phyloP scores from a whole-genome alignment of 2,329 filamentous ascomycete genomes.

The Diaporthe velutina region DNA sequence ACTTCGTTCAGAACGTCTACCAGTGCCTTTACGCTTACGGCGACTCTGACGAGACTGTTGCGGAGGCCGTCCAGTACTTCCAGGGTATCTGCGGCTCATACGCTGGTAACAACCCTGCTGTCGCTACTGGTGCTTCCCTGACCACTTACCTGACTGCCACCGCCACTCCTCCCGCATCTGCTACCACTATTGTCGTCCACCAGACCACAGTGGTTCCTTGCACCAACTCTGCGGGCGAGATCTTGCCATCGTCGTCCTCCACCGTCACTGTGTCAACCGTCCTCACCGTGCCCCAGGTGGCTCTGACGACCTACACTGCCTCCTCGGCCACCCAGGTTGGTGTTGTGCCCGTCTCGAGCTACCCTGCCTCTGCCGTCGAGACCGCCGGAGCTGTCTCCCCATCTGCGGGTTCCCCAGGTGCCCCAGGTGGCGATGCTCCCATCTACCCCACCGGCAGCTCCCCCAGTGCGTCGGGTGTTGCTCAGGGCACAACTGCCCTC shows the following conservation, averaged over 20 bases:
- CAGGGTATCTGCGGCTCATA: slow-evolving; percentile 89
- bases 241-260: slow-evolving; percentile 52
- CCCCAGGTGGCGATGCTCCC: slow-evolving; percentile 43
- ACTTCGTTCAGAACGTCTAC: slow-evolving; percentile 85
- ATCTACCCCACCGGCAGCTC: slow-evolving; percentile 43
- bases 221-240: slow-evolving; percentile 59
- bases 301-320: slow-evolving; percentile 56
- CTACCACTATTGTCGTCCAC: slow-evolving; percentile 62
- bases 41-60: slow-evolving; percentile 73
- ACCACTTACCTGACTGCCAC: slow-evolving; percentile 71
- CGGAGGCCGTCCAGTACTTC: slow-evolving; percentile 83
- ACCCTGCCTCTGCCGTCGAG: slow-evolving; percentile 45
- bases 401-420: no score
- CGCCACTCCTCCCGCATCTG: slow-evolving; percentile 55
- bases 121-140: slow-evolving; percentile 79
- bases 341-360: slow-evolving; percentile 56
- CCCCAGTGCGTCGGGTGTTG: slow-evolving; percentile 43
- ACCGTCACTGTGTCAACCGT: slow-evolving; percentile 51
- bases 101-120: slow-evolving; percentile 83
- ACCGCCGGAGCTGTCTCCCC: slow-evolving; percentile 42
- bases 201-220: slow-evolving; percentile 66
- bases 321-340: slow-evolving; percentile 50
- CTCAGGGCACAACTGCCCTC: slow-evolving; percentile 50
- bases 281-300: slow-evolving; percentile 66
- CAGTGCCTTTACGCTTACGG: slow-evolving; percentile 85